Evolutionary conservation across 192 early-diverging fungal species (phyloP).

Genomic region (Chytriomyces confervae): DNA sequence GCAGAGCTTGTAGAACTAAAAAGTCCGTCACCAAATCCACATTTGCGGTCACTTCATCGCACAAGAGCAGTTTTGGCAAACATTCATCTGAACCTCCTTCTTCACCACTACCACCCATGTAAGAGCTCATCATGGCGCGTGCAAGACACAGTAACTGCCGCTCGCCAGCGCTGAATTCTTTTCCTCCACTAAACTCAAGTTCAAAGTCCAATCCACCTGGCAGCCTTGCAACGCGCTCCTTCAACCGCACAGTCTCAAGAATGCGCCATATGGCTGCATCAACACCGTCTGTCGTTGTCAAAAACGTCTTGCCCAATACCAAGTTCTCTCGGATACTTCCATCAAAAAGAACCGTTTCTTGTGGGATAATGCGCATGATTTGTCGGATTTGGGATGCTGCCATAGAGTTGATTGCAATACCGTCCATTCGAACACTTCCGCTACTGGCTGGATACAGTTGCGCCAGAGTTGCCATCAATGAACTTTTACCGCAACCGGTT

Average conservation of each 20-base stretch:
- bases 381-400: conserved; percentile 66
- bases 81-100: no score
- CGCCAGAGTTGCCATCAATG: conserved; percentile 44
- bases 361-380: conserved; percentile 74
- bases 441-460: conserved; percentile 40
- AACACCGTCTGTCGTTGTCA: conserved; percentile 48
- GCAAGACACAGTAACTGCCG: conserved; percentile 62
- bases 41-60: conserved; percentile 58
- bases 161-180: conserved; percentile 85
- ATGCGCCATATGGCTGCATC: conserved; percentile 75
- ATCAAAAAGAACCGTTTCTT: conserved; percentile 56
- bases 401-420: conserved; percentile 63
- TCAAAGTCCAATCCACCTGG: conserved; percentile 63
- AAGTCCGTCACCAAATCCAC: conserved; percentile 54
- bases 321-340: conserved; percentile 59
- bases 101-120: conserved; percentile 12
- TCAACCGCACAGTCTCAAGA: conserved; percentile 68
- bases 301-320: conserved; percentile 59
- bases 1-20: conserved; percentile 9
- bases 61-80: conserved; percentile 23
- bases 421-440: conserved; percentile 72
- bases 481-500: conserved; percentile 55
- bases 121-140: conserved; percentile 65
- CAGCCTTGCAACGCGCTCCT: conserved; percentile 46
- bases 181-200: conserved; percentile 72